A percentile compares a stretch with the other conserved stretches of the same genome.
phyloP scores from a whole-genome alignment of 805 yeast species.

The Schwanniomyces pseudopolymorphus region DNA sequence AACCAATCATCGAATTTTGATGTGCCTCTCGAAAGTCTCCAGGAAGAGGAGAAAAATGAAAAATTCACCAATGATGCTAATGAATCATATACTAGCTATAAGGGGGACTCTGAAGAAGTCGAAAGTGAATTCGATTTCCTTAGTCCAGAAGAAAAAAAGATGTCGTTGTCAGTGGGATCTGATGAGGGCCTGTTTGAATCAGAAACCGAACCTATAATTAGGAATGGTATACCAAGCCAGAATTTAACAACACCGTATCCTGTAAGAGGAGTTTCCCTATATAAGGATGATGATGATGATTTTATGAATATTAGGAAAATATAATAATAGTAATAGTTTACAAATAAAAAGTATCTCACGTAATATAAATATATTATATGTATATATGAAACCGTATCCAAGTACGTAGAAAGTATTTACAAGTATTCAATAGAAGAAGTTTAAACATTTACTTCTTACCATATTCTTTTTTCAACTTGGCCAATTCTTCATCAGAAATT shows the following conservation, averaged over 20 bases:
- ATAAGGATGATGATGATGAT: conserved; percentile 5
- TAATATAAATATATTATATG: background rate
- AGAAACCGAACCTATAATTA: background rate
- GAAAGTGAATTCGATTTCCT: background rate
- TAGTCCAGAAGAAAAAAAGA: background rate
- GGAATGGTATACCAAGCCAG: background rate
- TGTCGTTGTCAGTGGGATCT: background rate
- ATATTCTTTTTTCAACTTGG: conserved; percentile 69
- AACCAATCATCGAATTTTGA: background rate
- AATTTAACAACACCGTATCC: conserved; percentile 25
- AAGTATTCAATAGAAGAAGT: background rate
- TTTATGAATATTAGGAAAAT: background rate
- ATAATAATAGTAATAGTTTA: background rate
- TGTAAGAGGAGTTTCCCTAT: conserved; percentile 29
- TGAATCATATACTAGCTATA: background rate
- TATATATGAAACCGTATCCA: background rate
- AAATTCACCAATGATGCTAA: background rate
- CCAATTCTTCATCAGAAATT: conserved; percentile 72
- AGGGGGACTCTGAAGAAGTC: background rate
- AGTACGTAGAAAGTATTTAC: background rate
- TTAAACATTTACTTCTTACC: conserved; percentile 36
- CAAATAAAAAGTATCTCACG: background rate
- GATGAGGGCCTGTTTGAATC: background rate
- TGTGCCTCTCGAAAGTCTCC: background rate
- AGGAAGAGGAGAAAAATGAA: background rate